These are phyloP conservation scores for Chytridiales sp. DNA, from an alignment of 371 early-diverging fungal species.

Conservation along the genomic window DNA sequence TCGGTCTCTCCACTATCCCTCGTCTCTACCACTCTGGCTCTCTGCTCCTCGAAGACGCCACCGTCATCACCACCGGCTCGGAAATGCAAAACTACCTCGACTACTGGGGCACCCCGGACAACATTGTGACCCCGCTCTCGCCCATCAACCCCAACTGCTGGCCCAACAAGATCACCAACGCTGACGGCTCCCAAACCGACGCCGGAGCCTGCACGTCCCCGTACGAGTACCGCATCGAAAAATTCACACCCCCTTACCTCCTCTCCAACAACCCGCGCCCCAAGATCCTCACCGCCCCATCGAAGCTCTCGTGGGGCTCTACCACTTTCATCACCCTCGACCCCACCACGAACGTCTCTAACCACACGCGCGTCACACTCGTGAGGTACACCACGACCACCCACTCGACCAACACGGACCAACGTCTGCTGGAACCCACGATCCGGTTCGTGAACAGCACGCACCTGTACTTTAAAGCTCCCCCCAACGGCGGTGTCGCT, in stretches of 20 bases:
- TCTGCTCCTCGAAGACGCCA: conserved; percentile 28
- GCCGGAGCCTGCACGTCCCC: conserved; percentile 22
- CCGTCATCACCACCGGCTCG: conserved; percentile 37
- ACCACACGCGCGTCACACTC: conserved; percentile 25
- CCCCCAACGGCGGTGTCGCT: conserved; percentile 34
- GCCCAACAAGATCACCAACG: not conserved
- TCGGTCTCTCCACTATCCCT: conserved; percentile 17
- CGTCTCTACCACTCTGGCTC: conserved; percentile 43
- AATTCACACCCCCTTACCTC: conserved; percentile 41
- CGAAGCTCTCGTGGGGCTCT: conserved; percentile 16
- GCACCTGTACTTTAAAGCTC: conserved; percentile 22
- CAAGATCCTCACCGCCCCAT: conserved; percentile 15
- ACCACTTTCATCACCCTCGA: conserved; percentile 6
- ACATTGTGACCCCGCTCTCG: not conserved
- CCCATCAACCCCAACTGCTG: conserved; percentile 6
- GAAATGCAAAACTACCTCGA: conserved; percentile 39
- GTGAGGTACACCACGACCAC: conserved; percentile 44
- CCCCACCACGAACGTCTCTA: not conserved
- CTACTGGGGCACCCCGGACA: conserved; percentile 13
- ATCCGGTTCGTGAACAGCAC: conserved; percentile 23
- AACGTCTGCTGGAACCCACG: conserved; percentile 42
- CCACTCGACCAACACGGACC: conserved; percentile 45
- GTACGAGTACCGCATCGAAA: conserved; percentile 36
- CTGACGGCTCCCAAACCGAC: not conserved
- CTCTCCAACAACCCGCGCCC: conserved; percentile 18